phyloP scores from a whole-genome alignment of 2,329 filamentous ascomycete species.

The Cladobotryum protrusum region DNA sequence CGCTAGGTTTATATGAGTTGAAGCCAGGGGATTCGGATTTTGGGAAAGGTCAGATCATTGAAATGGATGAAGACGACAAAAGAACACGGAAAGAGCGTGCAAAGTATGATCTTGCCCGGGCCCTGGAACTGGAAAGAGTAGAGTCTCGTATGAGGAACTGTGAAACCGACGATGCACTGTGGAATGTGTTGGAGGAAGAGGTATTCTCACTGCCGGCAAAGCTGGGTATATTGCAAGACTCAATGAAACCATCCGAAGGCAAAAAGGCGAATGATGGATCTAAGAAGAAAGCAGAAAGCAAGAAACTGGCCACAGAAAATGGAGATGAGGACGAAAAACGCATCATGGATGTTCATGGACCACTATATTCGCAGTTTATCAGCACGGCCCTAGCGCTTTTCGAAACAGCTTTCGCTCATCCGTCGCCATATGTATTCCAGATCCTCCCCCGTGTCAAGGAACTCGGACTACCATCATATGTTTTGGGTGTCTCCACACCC shows the following conservation, averaged over 20 bases:
- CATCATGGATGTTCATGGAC: constrained; percentile 53
- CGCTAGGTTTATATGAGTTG: constrained; percentile 33
- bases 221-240: constrained; percentile 44
- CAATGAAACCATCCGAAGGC: neutral
- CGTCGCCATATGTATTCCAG: constrained; percentile 53
- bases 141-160: constrained; percentile 48
- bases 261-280: constrained; percentile 13
- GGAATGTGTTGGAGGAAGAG: constrained; percentile 59
- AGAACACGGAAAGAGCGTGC: constrained; percentile 29
- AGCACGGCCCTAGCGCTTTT: constrained; percentile 51
- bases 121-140: constrained; percentile 46
- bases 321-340: constrained; percentile 22
- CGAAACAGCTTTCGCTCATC: constrained; percentile 47
- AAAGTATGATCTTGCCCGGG: constrained; percentile 31
- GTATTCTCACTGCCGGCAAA: constrained; percentile 56
- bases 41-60: constrained; percentile 19
- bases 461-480: constrained; percentile 62
- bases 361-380: constrained; percentile 58
- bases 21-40: constrained; percentile 18
- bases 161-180: constrained; percentile 57
- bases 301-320: constrained; percentile 1
- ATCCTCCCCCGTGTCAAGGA: constrained; percentile 62
- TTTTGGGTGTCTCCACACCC: constrained; percentile 62
- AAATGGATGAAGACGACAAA: constrained; percentile 26
- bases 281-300: constrained; percentile 9